phyloP scores from a whole-genome alignment of 169 alveolate genomes.

The Cryptosporidium andersoni region DNA sequence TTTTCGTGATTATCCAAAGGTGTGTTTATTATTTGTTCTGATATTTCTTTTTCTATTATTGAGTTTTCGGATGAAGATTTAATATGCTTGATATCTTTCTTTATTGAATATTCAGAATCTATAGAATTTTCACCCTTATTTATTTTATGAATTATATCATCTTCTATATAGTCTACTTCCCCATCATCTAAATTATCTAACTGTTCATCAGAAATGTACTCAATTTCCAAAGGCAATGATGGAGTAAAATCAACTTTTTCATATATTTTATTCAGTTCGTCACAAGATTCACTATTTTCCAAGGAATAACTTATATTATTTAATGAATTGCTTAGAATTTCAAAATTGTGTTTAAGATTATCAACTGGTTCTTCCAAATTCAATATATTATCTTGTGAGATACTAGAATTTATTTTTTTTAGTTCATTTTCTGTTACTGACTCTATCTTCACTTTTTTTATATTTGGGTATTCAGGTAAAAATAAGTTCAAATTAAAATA shows the following conservation, averaged over 20 bases:
- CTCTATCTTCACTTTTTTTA: background rate
- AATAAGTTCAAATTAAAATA: slow-evolving; percentile 37
- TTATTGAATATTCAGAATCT: background rate
- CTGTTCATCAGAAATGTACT: slow-evolving; percentile 14
- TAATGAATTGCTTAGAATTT: background rate
- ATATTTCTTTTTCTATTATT: background rate
- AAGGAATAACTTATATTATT: background rate
- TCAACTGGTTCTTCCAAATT: background rate
- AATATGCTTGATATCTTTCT: background rate
- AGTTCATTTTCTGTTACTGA: background rate
- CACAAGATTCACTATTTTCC: too few species aligned
- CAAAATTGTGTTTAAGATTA: background rate
- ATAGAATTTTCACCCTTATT: background rate
- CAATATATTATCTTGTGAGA: background rate
- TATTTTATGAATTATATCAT: background rate
- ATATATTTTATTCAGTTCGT: too few species aligned
- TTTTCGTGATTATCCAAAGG: background rate
- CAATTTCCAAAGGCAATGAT: slow-evolving; percentile 37
- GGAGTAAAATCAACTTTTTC: too few species aligned
- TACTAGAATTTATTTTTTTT: background rate
- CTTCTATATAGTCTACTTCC: background rate
- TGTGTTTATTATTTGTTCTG: background rate
- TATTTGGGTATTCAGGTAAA: background rate
- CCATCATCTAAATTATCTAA: slow-evolving; percentile 5
- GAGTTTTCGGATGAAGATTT: background rate